Evolutionary conservation across 2,329 filamentous ascomycete species (phyloP).

Genomic region (Penicillium sp.): DNA sequence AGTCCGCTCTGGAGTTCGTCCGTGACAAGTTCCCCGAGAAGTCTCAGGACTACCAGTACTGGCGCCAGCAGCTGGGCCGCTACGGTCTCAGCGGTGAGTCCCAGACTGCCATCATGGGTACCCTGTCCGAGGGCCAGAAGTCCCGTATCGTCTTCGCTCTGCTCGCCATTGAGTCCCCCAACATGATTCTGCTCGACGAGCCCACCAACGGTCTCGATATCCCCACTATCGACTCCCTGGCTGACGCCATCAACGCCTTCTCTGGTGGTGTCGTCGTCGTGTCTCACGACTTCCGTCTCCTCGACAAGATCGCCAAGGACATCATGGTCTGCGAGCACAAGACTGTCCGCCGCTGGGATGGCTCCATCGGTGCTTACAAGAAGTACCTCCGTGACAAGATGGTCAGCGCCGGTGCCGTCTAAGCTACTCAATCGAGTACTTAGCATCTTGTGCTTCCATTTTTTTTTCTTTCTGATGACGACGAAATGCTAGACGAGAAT

Average conservation of each 20-base stretch:
- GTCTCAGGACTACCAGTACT: slow-evolving; percentile 98
- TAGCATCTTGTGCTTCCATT: slow-evolving; percentile 12
- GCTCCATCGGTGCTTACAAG: slow-evolving; percentile 92
- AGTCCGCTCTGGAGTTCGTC: slow-evolving; percentile 95
- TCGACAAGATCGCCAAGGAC: slow-evolving; percentile 99
- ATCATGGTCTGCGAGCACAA: slow-evolving; percentile 99
- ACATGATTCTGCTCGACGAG: slow-evolving; percentile 97
- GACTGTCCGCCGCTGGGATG: slow-evolving; percentile 84
- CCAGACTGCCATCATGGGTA: slow-evolving; percentile 97
- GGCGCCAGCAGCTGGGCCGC: slow-evolving; percentile 91
- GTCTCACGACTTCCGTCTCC: slow-evolving; percentile 95
- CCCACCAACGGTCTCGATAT: slow-evolving; percentile 99
- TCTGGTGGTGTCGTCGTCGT: slow-evolving; percentile 96
- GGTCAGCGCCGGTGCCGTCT: slow-evolving; percentile 80
- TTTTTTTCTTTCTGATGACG: slow-evolving; percentile 25
- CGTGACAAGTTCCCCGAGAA: slow-evolving; percentile 86
- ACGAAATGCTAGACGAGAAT: slow-evolving; percentile 36
- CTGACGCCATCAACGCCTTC: slow-evolving; percentile 95
- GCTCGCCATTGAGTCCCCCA: slow-evolving; percentile 88
- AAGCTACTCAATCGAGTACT: slow-evolving; percentile 30
- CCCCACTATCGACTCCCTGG: slow-evolving; percentile 93
- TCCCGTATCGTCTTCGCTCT: slow-evolving; percentile 96
- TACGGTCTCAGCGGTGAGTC: slow-evolving; percentile 91
- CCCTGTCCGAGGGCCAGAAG: slow-evolving; percentile 95
- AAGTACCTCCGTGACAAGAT: slow-evolving; percentile 99